Percentiles rank a stretch among this genome's conserved stretches.
Conservation (phyloP, 208 protist genomes). For the Wallacemonas rigidus region DNA sequence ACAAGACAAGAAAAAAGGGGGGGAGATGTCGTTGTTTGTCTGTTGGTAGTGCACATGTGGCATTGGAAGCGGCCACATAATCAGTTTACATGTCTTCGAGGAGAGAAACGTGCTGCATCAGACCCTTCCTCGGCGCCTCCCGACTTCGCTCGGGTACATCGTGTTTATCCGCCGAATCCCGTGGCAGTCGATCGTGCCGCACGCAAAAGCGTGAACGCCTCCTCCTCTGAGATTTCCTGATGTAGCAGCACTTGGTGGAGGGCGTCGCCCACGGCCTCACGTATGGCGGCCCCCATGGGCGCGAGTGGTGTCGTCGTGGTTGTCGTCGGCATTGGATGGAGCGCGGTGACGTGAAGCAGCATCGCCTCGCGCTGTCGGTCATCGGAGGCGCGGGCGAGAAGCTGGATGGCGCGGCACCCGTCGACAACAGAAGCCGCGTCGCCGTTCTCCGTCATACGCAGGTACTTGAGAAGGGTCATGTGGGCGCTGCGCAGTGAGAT, state of each 20-base stretch:
- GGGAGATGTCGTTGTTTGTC: too few relatives aligned
- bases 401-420: constrained; percentile 70
- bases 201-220: constrained; percentile 58
- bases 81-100: too few relatives aligned
- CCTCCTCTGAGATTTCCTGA: constrained; percentile 69
- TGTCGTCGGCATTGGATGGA: constrained; percentile 3
- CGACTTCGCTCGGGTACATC: not conserved
- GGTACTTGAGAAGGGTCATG: constrained; percentile 76
- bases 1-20: too few relatives aligned
- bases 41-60: too few relatives aligned
- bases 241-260: constrained; percentile 68
- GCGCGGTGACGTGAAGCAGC: not conserved
- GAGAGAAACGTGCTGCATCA: too few relatives aligned
- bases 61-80: too few relatives aligned
- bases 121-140: too few relatives aligned
- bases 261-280: constrained; percentile 51
- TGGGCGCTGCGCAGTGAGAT: constrained; percentile 66
- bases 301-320: constrained; percentile 23
- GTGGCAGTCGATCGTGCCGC: constrained; percentile 37
- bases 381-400: constrained; percentile 53
- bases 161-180: not conserved
- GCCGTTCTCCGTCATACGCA: constrained; percentile 60
- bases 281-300: constrained; percentile 60
- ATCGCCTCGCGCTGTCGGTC: constrained; percentile 30
- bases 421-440: constrained; percentile 62